phyloP scores from a whole-genome alignment of 371 early-diverging fungal genomes.

The Mucor irregularis region DNA sequence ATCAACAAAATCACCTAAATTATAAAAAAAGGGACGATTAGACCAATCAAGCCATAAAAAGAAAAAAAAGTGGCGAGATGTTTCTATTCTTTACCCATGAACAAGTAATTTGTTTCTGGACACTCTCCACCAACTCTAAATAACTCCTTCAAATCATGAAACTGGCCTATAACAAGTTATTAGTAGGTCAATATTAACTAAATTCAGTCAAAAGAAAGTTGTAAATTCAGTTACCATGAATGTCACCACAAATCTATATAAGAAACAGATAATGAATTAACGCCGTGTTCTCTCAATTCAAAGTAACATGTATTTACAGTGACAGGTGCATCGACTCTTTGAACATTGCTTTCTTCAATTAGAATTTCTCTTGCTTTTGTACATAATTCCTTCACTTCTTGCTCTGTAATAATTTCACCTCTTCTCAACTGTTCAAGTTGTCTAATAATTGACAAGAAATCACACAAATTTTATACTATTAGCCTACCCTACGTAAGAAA shows the following conservation, averaged over 20 bases:
- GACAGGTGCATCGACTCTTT: constrained; percentile 95
- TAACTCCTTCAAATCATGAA: constrained; percentile 95
- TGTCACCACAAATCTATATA: constrained; percentile 95
- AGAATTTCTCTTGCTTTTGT: constrained; percentile 93
- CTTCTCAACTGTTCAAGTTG: constrained; percentile 85
- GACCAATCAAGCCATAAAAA: neutral
- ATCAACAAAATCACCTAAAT: constrained; percentile 98
- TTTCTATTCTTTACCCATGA: constrained; percentile 77
- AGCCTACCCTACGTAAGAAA: too few relatives aligned
- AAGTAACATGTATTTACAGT: constrained; percentile 64
- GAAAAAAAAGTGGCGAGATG: neutral
- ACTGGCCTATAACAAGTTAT: constrained; percentile 68
- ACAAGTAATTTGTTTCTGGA: constrained; percentile 96
- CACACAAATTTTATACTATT: too few relatives aligned
- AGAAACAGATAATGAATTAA: neutral
- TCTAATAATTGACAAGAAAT: constrained; percentile 40
- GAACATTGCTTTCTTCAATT: constrained; percentile 95
- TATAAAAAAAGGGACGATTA: too few relatives aligned
- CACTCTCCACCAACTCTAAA: constrained; percentile 96
- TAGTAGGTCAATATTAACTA: too few relatives aligned
- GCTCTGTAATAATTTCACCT: constrained; percentile 92
- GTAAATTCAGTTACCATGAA: constrained; percentile 69
- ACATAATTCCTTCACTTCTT: constrained; percentile 92
- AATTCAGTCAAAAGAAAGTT: too few relatives aligned
- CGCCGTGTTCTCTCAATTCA: neutral